Evolutionary conservation across 2,329 filamentous ascomycete species (phyloP).

Genomic region (Colletotrichum tamarilloi): DNA sequence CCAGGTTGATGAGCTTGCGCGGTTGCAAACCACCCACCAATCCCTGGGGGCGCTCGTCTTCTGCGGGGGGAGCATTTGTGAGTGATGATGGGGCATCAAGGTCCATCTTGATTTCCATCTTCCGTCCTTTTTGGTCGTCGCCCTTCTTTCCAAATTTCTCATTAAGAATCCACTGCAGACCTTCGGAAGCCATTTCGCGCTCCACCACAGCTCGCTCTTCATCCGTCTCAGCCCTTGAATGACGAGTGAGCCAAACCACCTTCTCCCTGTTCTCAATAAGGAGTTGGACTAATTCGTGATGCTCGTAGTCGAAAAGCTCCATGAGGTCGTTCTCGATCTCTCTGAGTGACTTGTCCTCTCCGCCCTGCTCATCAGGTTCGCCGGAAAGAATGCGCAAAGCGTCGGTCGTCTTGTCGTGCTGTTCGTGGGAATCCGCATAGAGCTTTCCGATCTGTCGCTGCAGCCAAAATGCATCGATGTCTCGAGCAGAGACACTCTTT

Average conservation of each 20-base stretch:
- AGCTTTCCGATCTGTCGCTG: constrained; percentile 90
- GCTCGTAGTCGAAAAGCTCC: constrained; percentile 97
- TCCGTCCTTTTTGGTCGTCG: constrained; percentile 69
- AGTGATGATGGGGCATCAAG: constrained; percentile 78
- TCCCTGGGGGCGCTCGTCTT: constrained; percentile 71
- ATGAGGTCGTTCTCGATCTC: constrained; percentile 99
- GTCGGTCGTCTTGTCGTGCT: constrained; percentile 90
- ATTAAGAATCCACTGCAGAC: constrained; percentile 86
- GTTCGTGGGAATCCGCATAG: constrained; percentile 91
- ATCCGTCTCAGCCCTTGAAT: constrained; percentile 84
- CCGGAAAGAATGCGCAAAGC: constrained; percentile 87
- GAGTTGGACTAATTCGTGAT: constrained; percentile 91
- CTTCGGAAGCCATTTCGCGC: constrained; percentile 90
- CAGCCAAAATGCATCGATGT: constrained; percentile 98
- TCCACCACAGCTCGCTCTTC: constrained; percentile 82
- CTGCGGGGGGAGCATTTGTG: constrained; percentile 56
- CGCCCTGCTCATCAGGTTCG: constrained; percentile 74
- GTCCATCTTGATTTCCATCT: constrained; percentile 95
- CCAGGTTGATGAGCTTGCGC: constrained; percentile 88
- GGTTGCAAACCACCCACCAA: constrained; percentile 88
- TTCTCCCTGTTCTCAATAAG: constrained; percentile 93
- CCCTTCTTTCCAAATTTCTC: constrained; percentile 83
- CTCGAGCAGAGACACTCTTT: constrained; percentile 79
- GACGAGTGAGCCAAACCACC: constrained; percentile 92
- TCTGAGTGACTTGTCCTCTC: constrained; percentile 84